phyloP scores from a whole-genome alignment of 148 eudicot species.

The Arbutus unedo region DNA sequence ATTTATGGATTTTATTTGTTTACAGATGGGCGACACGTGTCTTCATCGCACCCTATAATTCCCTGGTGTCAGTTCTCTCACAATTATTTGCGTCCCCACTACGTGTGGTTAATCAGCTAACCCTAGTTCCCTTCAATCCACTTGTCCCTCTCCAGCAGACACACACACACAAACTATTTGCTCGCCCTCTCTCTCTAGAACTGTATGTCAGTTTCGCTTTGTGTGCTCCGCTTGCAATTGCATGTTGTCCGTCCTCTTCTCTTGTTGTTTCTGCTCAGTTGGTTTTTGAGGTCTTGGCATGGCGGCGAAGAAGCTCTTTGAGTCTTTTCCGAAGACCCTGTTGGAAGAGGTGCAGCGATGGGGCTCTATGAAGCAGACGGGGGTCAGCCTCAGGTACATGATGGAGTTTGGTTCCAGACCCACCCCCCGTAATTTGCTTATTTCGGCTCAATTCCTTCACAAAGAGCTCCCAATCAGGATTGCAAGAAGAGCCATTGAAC shows the following conservation, averaged over 20 bases:
- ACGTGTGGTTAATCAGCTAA: not conserved
- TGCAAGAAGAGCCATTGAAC: slow-evolving; percentile 73
- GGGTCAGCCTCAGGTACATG: slow-evolving; percentile 84
- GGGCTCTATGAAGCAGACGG: slow-evolving; percentile 73
- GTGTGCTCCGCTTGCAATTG: not conserved
- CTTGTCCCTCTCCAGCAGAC: not conserved
- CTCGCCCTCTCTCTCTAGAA: not conserved
- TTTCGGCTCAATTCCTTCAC: slow-evolving; percentile 84
- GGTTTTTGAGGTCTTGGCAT: slow-evolving; percentile 16
- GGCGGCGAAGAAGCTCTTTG: slow-evolving; percentile 62
- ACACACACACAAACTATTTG: too few species aligned
- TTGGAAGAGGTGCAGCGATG: slow-evolving; percentile 67
- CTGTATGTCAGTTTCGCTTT: not conserved
- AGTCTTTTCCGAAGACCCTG: slow-evolving; percentile 49
- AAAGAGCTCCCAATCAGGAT: slow-evolving; percentile 79
- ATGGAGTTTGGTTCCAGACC: slow-evolving; percentile 87
- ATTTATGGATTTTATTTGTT: too few species aligned
- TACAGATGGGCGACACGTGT: too few species aligned
- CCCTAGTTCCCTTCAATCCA: not conserved
- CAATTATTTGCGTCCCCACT: not conserved
- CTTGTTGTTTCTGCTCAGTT: not conserved
- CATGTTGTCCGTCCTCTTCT: not conserved
- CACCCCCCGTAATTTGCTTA: slow-evolving; percentile 51
- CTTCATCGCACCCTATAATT: too few species aligned
- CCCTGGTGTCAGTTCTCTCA: too few species aligned